Conservation (phyloP, 495 filamentous ascomycete species). For the Penicillium salamii region DNA sequence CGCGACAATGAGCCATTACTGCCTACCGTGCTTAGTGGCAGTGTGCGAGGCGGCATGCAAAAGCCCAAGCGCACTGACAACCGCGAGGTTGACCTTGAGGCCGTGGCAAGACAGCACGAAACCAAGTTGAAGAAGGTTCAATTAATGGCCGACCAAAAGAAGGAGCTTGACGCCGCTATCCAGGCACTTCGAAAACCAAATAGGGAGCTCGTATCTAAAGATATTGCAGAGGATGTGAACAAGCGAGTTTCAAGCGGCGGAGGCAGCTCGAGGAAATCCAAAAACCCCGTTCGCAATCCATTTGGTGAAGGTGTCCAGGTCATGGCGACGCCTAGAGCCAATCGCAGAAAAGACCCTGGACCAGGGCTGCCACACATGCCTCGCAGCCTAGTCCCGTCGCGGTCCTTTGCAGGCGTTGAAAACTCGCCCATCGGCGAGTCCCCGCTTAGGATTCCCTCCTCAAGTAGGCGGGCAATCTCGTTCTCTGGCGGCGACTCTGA, state of each 20-base stretch:
- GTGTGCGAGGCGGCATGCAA: constrained; percentile 52
- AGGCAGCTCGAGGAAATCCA: constrained; percentile 50
- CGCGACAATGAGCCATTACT: constrained; percentile 36
- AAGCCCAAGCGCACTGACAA: constrained; percentile 59
- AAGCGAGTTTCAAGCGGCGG: constrained; percentile 45
- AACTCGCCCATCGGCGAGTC: constrained; percentile 22
- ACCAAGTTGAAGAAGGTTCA: constrained; percentile 72
- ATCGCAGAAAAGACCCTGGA: constrained; percentile 37
- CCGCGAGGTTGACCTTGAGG: constrained; percentile 66
- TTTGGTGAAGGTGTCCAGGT: constrained; percentile 61
- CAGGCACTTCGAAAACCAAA: constrained; percentile 82
- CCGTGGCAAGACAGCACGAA: constrained; percentile 54
- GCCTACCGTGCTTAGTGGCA: constrained; percentile 28
- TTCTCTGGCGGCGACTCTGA: constrained; percentile 27
- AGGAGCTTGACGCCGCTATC: constrained; percentile 82
- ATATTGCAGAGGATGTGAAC: constrained; percentile 67
- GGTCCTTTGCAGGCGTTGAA: constrained; percentile 26
- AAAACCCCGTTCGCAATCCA: constrained; percentile 63
- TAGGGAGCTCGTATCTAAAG: constrained; percentile 69
- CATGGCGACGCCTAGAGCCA: constrained; percentile 70
- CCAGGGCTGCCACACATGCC: constrained; percentile 32
- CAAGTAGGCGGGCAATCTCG: constrained; percentile 22
- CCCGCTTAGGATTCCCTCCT: constrained; percentile 26
- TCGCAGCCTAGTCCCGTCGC: constrained; percentile 24
- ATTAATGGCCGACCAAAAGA: constrained; percentile 60